phyloP scores from a whole-genome alignment of 768 basidiomycete species.

The Podaxis mareebaensis region DNA sequence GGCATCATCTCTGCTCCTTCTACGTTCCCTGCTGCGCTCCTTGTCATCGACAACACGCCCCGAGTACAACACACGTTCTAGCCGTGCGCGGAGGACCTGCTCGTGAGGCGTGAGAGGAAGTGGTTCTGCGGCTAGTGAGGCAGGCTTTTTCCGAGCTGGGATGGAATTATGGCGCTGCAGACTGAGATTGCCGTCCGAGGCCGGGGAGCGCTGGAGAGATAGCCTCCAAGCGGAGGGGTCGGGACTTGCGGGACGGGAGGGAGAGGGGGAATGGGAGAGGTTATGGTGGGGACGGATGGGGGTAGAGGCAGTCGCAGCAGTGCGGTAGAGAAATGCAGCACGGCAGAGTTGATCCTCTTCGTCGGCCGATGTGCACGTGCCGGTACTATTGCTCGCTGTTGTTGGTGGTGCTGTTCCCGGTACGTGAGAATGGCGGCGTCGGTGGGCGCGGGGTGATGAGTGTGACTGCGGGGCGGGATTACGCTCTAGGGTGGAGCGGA shows the following conservation, averaged over 20 bases:
- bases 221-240: constrained; percentile 8
- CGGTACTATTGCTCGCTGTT: neutral
- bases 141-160: constrained; percentile 1
- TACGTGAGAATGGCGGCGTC: constrained; percentile 14
- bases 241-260: constrained; percentile 12
- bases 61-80: constrained; percentile 19
- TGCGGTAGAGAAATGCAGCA: constrained; percentile 19
- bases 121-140: neutral
- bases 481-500: constrained; percentile 19
- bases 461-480: constrained; percentile 2
- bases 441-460: constrained; percentile 13
- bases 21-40: constrained; percentile 8
- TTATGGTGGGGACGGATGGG: constrained; percentile 7
- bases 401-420: neutral
- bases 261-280: constrained; percentile 9
- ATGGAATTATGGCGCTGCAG: constrained; percentile 11
- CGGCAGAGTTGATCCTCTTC: constrained; percentile 14
- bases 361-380: constrained; percentile 6
- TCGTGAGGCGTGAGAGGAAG: constrained; percentile 17
- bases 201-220: constrained; percentile 14
- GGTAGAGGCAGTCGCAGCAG: constrained; percentile 7
- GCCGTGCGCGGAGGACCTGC: constrained; percentile 20
- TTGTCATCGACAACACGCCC: constrained; percentile 5
- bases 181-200: constrained; percentile 8
- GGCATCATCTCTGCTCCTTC: neutral